phyloP scores from a whole-genome alignment of 108 stramenopile genomes.

The Skeletonema menzelii region DNA sequence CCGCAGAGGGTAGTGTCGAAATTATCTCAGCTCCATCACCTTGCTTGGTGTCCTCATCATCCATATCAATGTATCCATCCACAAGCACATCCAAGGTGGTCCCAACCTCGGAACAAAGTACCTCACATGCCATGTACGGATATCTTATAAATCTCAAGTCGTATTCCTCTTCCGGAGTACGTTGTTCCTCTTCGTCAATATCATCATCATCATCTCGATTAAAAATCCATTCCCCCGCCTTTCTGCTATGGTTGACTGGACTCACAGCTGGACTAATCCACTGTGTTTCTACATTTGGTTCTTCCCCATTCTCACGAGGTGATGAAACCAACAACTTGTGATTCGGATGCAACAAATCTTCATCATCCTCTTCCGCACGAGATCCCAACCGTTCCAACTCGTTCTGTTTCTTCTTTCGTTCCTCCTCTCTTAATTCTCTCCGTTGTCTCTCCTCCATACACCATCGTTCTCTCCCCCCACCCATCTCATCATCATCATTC shows the following conservation, averaged over 20 bases:
- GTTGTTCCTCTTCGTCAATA: neutral
- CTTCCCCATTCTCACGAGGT: slow-evolving; percentile 1
- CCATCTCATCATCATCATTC: neutral
- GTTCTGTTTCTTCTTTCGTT: neutral
- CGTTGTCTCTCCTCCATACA: neutral
- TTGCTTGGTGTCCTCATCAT: slow-evolving; percentile 31
- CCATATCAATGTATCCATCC: slow-evolving; percentile 50
- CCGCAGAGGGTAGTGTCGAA: neutral
- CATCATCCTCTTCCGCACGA: neutral
- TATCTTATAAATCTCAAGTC: slow-evolving; percentile 65
- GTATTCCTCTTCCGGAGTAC: slow-evolving; percentile 40
- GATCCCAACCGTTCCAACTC: slow-evolving; percentile 2
- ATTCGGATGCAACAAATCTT: neutral
- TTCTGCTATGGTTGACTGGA: neutral
- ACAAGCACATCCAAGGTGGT: slow-evolving; percentile 77
- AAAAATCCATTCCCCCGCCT: slow-evolving; percentile 6
- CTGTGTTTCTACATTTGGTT: neutral
- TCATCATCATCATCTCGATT: slow-evolving; percentile 6
- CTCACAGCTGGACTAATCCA: neutral
- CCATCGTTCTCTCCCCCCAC: slow-evolving; percentile 15
- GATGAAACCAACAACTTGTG: neutral
- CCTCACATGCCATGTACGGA: slow-evolving; percentile 97
- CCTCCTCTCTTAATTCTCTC: neutral
- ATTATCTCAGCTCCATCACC: neutral
- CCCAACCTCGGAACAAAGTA: slow-evolving; percentile 93